Base-by-base conservation (phyloP, 768 basidiomycete genomes). In the Lentinula sp. region DNA sequence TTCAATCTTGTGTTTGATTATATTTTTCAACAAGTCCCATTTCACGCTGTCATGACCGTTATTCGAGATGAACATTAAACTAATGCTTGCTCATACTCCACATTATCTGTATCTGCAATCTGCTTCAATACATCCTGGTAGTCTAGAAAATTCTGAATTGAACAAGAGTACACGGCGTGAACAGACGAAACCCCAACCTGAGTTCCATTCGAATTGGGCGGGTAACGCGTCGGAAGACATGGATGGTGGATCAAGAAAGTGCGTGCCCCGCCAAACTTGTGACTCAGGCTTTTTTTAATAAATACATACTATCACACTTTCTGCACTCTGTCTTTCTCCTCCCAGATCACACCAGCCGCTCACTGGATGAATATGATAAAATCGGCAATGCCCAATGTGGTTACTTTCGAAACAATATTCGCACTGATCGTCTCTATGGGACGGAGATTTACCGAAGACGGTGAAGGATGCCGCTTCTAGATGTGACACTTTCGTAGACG, bases 1-100 rank as follows among this genome's bases (percentile, higher is more conserved):
- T 67, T 80, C 73, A 10, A 93, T 76, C 71, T 85, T 91, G 70
- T 80, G 70, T 70, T 91, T 92, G 70, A 94, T 84, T 59, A 84
- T 82, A 67, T 87, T 80, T 42, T 89, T 83, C 48, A 94, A 77
- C 43, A 78, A 71, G 18, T 77, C 66, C 93, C 92, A 95, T 68
- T 89, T 87, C 4, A 61, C 49, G 32, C 53, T 55, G 31, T 37
- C 28, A 45, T 10, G 46, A 37, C 6, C 28, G 32, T 48, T 32
- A 59, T 34, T 45, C 37, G 66, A 77, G 75, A 66, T 88, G 88
- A 73, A 46, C 55, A 61, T 52, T 50, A 45, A 63, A 21, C 13
- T 5, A 3, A 13, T n/a, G 16, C 40, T 52, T 51, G 65, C 62
- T 72, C 82, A 63, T 70, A 89, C 84, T 88, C 80, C 64, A 88